Conservation (phyloP, 2,329 filamentous ascomycete genomes). For the Emmonsiellopsis sp. region DNA sequence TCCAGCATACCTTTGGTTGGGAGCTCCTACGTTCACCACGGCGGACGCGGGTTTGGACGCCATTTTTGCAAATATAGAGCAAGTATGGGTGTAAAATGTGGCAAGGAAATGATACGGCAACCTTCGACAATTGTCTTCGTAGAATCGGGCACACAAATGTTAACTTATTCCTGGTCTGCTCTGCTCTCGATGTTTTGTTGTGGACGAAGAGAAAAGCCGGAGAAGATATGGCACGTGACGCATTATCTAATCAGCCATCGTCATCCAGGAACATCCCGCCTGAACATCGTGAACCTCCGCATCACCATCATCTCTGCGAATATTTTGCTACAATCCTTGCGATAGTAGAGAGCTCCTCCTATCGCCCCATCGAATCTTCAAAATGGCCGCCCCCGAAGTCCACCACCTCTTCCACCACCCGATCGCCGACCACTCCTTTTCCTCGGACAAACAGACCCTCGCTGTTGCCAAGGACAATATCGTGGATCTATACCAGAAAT, state of each 20-base stretch:
- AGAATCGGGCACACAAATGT: not conserved
- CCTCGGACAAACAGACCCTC: conserved; percentile 75
- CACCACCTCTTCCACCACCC: conserved; percentile 95
- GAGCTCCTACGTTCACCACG: conserved; percentile 43
- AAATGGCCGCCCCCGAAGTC: conserved; percentile 79
- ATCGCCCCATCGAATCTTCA: conserved; percentile 44
- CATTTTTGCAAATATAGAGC: conserved; percentile 18
- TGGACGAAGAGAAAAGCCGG: not conserved
- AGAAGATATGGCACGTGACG: not conserved
- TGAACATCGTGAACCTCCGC: not conserved
- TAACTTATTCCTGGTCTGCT: not conserved
- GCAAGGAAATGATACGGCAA: not conserved
- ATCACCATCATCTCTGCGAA: not conserved
- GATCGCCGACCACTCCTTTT: conserved; percentile 97
- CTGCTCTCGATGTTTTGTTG: not conserved
- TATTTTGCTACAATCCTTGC: conserved; percentile 20
- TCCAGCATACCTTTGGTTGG: conserved; percentile 64
- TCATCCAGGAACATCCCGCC: not conserved
- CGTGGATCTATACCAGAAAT: conserved; percentile 76
- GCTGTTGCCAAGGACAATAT: conserved; percentile 85
- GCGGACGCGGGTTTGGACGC: conserved; percentile 27
- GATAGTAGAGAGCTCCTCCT: conserved; percentile 99
- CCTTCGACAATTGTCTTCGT: too few relatives aligned
- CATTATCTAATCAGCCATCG: not conserved
- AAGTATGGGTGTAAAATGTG: not conserved